phyloP scores from a whole-genome alignment of 108 stramenopile genomes.

The Nitzschia palea region DNA sequence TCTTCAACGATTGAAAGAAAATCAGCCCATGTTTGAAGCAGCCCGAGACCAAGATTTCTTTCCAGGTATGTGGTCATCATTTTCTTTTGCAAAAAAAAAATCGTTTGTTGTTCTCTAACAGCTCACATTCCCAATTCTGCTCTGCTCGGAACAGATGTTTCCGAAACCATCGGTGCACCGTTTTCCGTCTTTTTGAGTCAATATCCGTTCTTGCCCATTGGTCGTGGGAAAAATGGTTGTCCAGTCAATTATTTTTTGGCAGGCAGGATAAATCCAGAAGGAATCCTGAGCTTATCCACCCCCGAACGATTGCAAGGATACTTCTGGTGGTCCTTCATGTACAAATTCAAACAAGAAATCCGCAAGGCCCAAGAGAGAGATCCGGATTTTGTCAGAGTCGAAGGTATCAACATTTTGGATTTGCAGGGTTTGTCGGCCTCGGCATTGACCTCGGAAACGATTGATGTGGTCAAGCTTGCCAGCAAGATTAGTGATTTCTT shows the following conservation, averaged over 20 bases:
- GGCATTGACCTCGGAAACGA: constrained; percentile 51
- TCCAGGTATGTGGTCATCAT: constrained; percentile 11
- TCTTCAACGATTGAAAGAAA: constrained; percentile 32
- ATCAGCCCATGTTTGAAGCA: constrained; percentile 32
- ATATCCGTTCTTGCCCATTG: constrained; percentile 44
- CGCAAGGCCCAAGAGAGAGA: constrained; percentile 18
- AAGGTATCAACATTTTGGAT: constrained; percentile 64
- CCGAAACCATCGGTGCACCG: constrained; percentile 30
- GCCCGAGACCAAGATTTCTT: constrained; percentile 44
- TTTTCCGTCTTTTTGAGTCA: constrained; percentile 48
- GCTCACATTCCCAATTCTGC: too few species aligned
- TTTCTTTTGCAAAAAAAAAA: too few species aligned
- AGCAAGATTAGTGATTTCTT: constrained; percentile 42
- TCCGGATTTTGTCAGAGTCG: constrained; percentile 45
- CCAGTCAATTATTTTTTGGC: constrained; percentile 48
- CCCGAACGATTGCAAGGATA: constrained; percentile 18
- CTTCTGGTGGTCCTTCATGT: constrained; percentile 49
- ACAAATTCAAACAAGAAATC: constrained; percentile 36
- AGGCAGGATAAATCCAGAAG: constrained; percentile 44
- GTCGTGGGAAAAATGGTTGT: constrained; percentile 47
- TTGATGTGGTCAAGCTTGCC: constrained; percentile 59
- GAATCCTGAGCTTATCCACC: constrained; percentile 31
- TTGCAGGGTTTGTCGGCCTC: constrained; percentile 50
- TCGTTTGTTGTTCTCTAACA: too few species aligned
- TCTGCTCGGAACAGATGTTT: constrained; percentile 32